Base-by-base conservation (phyloP, 2,329 filamentous ascomycete species). In the Pyrenochaeta sp. region DNA sequence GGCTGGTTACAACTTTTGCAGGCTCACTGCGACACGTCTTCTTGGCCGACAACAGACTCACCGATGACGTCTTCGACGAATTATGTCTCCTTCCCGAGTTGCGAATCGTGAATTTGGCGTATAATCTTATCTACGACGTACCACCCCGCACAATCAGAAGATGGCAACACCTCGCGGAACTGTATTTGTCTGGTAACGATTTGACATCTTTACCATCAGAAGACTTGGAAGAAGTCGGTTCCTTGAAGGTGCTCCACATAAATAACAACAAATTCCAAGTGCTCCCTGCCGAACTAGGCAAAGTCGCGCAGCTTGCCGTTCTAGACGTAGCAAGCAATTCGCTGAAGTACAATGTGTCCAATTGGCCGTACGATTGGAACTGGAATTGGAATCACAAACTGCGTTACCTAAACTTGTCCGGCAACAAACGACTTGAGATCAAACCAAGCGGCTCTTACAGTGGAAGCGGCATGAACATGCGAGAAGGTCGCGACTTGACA, bases 311-410 rank as follows among this genome's bases (percentile, higher is more conserved):
- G 77, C 85, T 99, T 27, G 90, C 93, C 5, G 90, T 97, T 49
- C 84, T 99, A 50, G 95, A 99, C 78, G 96, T 96, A 62, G 94
- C 93, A 59, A 97, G 91, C 83, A 99, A 99, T 74, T 89, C 87
- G 24, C 83, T 99, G 56, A 99, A 98, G 78, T 99, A 99, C 85
- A 99, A 99, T 75, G 96, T 99, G 47, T 95, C 93, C 30, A 99
- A 99, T 72, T 97, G 96, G 84, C 95, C 94, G 0, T 99, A 99
- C 74, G 95, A 99, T 75, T 99, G 95, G 95, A 99, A 99, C 72
- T 99, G 95, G 95, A 98, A 98, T 73, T 91, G 95, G 84, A 99
- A 99, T 72, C 92, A 91, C 48, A 96, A 97, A 69, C 81, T 99
- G 65, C 91, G 93, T 62, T 99, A 96, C 73, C 88, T 99, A 62